Percentiles rank a stretch among this genome's conserved stretches.
These are phyloP conservation scores for Epithele typhae DNA, from an alignment of 768 basidiomycete species.

Conservation along the genomic window DNA sequence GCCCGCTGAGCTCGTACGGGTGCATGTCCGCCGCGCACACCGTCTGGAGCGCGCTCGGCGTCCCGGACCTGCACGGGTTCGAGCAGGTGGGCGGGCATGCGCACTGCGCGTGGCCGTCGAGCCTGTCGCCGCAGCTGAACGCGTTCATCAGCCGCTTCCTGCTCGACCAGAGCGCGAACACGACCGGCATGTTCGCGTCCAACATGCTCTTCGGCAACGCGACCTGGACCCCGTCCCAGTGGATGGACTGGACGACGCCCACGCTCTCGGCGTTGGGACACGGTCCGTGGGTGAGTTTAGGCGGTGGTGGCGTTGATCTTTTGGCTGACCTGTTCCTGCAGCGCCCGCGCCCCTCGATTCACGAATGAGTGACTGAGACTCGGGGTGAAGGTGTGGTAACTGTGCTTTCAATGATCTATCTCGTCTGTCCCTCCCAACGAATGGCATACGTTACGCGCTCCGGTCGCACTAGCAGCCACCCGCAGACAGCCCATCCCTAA, in stretches of 20 bases:
- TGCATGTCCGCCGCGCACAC: constrained; percentile 47
- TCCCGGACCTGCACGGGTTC: constrained; percentile 44
- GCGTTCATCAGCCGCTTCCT: constrained; percentile 58
- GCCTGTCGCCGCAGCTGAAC: constrained; percentile 39
- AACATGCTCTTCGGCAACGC: constrained; percentile 37
- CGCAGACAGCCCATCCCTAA: no score
- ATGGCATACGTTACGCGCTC: no score
- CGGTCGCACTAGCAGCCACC: no score
- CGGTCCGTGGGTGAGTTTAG: no score
- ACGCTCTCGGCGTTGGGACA: no score
- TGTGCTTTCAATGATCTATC: no score
- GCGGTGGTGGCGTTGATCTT: no score
- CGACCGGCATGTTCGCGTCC: constrained; percentile 43
- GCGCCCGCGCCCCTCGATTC: no score
- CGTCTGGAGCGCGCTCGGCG: constrained; percentile 47
- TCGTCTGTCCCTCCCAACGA: no score
- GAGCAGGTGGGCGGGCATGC: constrained; percentile 49
- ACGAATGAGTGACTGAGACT: no score
- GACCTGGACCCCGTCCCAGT: constrained; percentile 36
- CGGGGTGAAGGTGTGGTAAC: no score
- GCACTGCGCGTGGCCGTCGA: constrained; percentile 52
- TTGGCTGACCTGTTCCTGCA: no score
- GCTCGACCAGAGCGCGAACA: constrained; percentile 38
- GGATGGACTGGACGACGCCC: constrained; percentile 49
- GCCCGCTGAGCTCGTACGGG: constrained; percentile 45